A percentile compares a stretch with the other conserved stretches of the same genome.
These are phyloP conservation scores for Trichoderma pleuroti DNA, from an alignment of 2,329 filamentous ascomycete species.

Conservation along the genomic window DNA sequence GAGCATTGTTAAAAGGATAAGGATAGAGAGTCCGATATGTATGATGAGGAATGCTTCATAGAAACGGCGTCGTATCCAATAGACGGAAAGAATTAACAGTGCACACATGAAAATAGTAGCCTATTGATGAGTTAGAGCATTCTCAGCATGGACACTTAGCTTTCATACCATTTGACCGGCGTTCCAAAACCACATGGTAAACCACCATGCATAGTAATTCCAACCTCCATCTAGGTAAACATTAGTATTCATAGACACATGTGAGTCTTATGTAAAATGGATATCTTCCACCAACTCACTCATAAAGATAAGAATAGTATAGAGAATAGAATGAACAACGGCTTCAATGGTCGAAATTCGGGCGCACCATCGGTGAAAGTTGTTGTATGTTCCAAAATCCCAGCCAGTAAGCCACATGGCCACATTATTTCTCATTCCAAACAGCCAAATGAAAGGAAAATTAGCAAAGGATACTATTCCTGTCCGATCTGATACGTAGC, in stretches of 20 bases:
- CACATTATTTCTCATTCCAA: slow-evolving; percentile 63
- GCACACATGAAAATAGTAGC: slow-evolving; percentile 46
- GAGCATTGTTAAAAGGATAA: slow-evolving; percentile 49
- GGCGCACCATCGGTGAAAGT: slow-evolving; percentile 65
- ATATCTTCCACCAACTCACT: slow-evolving; percentile 26
- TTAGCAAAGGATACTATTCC: slow-evolving; percentile 63
- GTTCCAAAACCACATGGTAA: slow-evolving; percentile 47
- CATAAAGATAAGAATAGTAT: slow-evolving; percentile 45
- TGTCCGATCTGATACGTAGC: slow-evolving; percentile 61
- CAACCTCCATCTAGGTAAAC: slow-evolving; percentile 35
- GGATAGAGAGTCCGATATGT: slow-evolving; percentile 50
- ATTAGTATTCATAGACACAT: not conserved
- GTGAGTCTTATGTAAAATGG: not conserved
- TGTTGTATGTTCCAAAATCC: slow-evolving; percentile 63
- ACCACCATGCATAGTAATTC: slow-evolving; percentile 37
- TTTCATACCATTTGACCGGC: slow-evolving; percentile 45
- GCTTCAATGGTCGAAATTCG: slow-evolving; percentile 60
- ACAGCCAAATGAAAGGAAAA: slow-evolving; percentile 62
- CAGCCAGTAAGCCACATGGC: slow-evolving; percentile 66
- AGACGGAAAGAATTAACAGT: slow-evolving; percentile 46
- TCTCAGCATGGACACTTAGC: not conserved
- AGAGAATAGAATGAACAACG: slow-evolving; percentile 59
- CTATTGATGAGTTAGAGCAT: slow-evolving; percentile 22
- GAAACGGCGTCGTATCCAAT: slow-evolving; percentile 48
- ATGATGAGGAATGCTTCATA: slow-evolving; percentile 51